Evolutionary conservation across 441 rosid species (phyloP), one percentile per base, ranked within the genome.

Genomic region (Croton laevigatus): DNA sequence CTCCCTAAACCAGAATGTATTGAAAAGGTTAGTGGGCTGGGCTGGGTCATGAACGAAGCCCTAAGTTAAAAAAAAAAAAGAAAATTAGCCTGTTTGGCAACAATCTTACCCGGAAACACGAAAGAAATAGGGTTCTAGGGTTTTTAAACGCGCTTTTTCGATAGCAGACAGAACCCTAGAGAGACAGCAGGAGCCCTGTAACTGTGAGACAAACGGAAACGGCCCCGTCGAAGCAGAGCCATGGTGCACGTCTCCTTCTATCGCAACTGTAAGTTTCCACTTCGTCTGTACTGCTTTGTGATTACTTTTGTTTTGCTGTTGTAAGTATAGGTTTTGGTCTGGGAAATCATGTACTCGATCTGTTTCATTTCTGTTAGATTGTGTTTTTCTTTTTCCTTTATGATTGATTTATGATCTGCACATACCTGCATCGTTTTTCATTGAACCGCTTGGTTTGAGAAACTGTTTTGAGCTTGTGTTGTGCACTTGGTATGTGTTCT

Each of bases 241-340:
- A 90, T 88, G 93, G 96, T 90, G 63, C 85, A 89, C 80, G 96
- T 89, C 75, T 75, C 83, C 73, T 89, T 88, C 75, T 88, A 89
- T 81, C 87, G 91, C 74, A 90, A 88, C 83, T 84, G 96, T 88
- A 63, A 79, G 75, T 68, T 70, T 19, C 32, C 7, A 37, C n/a
- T 42, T 0, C 37, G 4, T 66, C 3, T 27, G 6, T n/a, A 4
- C n/a, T 0, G 1, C 14, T 27, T 6, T 9, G 4, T 59, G 9
- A 0, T 58, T 5, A 5, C 6, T n/a, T n/a, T n/a, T n/a, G 8
- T 0, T 13, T 5, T 4, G 27, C 45, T 20, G 3, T n/a, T 19
- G n/a, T 32, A 4, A 10, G 6, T 45, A 7, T 38, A 17, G 19
- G 5, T 11, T 49, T 48, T 65, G 36, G 1, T 1, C 16, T 51